Evolutionary conservation across 2,329 filamentous ascomycete genomes (phyloP), one percentile per base, ranked within the genome.

Genomic region (Ambrosiella xylebori): DNA sequence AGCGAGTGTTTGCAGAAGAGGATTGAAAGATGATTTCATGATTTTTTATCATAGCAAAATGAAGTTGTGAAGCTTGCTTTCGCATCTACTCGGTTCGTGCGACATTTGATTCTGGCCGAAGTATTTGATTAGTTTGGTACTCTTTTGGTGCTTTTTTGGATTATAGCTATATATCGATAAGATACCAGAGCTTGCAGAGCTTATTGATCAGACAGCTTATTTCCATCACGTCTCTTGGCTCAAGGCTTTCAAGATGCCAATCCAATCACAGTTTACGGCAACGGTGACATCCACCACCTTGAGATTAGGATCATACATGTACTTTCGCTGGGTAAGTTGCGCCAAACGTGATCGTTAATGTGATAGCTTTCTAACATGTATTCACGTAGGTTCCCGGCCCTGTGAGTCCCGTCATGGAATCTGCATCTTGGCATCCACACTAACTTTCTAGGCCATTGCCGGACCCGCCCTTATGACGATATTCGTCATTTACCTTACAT

Each of bases 401-500:
- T 62, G 66, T 68, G 64, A 63, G 65, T 60, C 37, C 17, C 17
- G 27, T 27, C 38, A 41, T 36, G 27, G 12, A 19, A 38, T 52
- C 3, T 5, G 27, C 27, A 27, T 27, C 27, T 27, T 27, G 27
- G 27, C 27, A 27, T 27, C 27, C 27, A 27, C 27, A 27, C 27
- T 27, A 27, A 27, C 27, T 5, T 5, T 27, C 27, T 61, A 65
- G 64, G 61, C 63, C 17, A 61, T 61, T 7, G 56, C 65, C 12
- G 63, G 62, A 12, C 38, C 62, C 39, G 62, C 62, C 13, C 63
- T 81, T 2, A 80, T 81, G 59, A 75, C 83, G 0, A 71, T 85
- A 1, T 81, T 85, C 61, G 81, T 78, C 27, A 68, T 88, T 59
- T 88, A 87, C 63, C 66, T 83, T 0, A 76, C 82, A 0, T 74